Evolutionary conservation across 306 rosid genomes (phyloP).

Genomic region (Quercus alba): DNA sequence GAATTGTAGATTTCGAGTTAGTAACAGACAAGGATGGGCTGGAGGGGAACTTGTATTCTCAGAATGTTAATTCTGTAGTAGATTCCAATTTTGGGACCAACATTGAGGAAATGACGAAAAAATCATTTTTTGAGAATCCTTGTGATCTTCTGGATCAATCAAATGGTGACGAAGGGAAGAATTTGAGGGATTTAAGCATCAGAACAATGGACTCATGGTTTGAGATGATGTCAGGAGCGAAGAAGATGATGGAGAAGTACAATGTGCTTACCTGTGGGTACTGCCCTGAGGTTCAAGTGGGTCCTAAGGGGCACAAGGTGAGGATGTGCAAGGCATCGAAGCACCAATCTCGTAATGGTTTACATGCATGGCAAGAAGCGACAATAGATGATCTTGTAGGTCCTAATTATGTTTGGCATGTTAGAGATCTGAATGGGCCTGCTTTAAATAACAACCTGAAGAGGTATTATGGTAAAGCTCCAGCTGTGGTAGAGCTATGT

Average conservation of each 20-base stretch:
- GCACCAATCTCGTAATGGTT: conserved; percentile 83
- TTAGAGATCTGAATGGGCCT: conserved; percentile 50
- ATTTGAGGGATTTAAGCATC: conserved; percentile 37
- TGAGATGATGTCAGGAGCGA: conserved; percentile 69
- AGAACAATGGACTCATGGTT: conserved; percentile 61
- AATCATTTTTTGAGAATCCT: conserved; percentile 19
- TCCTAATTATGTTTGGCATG: conserved; percentile 88
- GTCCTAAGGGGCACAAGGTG: conserved; percentile 87
- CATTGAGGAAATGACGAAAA: conserved; percentile 22
- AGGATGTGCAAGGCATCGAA: conserved; percentile 85
- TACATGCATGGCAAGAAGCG: conserved; percentile 96
- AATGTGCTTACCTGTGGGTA: conserved; percentile 72
- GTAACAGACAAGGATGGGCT: conserved; percentile 27
- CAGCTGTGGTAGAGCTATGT: conserved; percentile 85
- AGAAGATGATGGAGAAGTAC: conserved; percentile 73
- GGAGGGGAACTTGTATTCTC: conserved; percentile 7
- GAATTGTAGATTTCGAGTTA: conserved; percentile 80
- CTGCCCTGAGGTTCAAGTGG: conserved; percentile 84
- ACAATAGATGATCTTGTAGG: conserved; percentile 60
- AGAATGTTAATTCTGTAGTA: conserved; percentile 2
- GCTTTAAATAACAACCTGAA: conserved; percentile 68
- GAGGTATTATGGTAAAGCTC: conserved; percentile 88
- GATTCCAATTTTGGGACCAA: conserved; percentile 20
- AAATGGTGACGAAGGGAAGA: conserved; percentile 22
- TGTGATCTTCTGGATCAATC: conserved; percentile 26